Evolutionary conservation across 179 eudicot genomes (phyloP), one percentile per base, ranked within the genome.

Genomic region (Patellifolia procumbens): DNA sequence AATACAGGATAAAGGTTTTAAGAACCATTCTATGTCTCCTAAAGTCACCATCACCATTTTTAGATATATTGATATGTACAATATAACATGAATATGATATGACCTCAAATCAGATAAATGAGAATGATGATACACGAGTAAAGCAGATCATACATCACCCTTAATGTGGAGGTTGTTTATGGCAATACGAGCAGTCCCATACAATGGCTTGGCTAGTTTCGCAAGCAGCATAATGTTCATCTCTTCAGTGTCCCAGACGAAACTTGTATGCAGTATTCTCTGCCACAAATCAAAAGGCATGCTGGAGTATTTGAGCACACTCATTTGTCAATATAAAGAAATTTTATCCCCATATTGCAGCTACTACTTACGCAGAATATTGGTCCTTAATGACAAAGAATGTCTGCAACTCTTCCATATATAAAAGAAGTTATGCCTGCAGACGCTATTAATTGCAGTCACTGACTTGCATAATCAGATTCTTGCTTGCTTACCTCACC

Each of bases 171-270:
- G 84, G 82, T 88, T 82, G 82, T 93, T 96, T 65, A 96, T 80
- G 75, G 84, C 89, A 55, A 96, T 96, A 66, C 98, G 89, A 70
- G 98, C 98, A 81, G 98, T 90, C 77, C 98, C 99, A 85, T 84
- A 87, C 19, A 92, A 83, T 48, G 98, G 98, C 86, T 86, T 90
- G 56, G 91, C 92, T 82, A 96, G 83, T 91, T 96, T 96, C 48
- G 98, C 96, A 72, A 81, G 86, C 84, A 96, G 81, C 96, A 91
- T 80, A 56, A 96, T 90, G 82, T 88, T 91, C 83, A 96, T 85
- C 31, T 96, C 94, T 34, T 67, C 78, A 64, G 97, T 88, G 74
- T 96, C 98, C 99, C 99, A 96, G 62, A 91, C 96, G 78, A 96
- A 90, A 69, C 94, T 90, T 76, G 89, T 68, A 56, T 83, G 92